Percentiles rank a stretch among this genome's conserved stretches.
Evolutionary conservation across 169 alveolate species (phyloP).

Genomic region (Cryptosporidium tyzzeri): DNA sequence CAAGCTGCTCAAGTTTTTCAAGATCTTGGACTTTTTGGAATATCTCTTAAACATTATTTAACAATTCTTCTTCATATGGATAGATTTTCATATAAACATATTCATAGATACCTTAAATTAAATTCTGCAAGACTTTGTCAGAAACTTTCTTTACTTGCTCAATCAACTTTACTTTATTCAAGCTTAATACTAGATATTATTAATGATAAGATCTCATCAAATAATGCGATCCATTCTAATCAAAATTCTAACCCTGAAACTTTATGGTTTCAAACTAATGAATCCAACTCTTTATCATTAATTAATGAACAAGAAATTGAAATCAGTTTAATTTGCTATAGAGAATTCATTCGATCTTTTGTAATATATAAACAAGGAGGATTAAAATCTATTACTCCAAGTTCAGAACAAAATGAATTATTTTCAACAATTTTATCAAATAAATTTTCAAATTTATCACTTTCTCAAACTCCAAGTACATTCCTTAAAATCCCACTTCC

Average conservation of each 20-base stretch:
- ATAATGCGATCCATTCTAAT: not conserved
- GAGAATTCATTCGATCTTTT: constrained; percentile 51
- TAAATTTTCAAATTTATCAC: not conserved
- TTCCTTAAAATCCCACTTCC: constrained; percentile 47
- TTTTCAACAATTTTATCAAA: not conserved
- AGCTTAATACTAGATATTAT: constrained; percentile 34
- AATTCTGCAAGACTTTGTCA: constrained; percentile 71
- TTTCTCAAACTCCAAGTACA: not conserved
- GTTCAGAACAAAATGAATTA: not conserved
- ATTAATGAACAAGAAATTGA: not conserved
- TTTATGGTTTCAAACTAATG: not conserved
- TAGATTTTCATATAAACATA: constrained; percentile 10
- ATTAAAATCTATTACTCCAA: not conserved
- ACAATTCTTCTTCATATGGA: not conserved
- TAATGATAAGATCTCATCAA: constrained; percentile 21
- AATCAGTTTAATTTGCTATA: constrained; percentile 26
- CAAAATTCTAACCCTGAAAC: not conserved
- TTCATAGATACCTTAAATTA: constrained; percentile 28
- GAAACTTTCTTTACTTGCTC: constrained; percentile 54
- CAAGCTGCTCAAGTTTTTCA: constrained; percentile 66
- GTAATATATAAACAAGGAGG: not conserved
- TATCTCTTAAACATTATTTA: constrained; percentile 33
- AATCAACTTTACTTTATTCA: constrained; percentile 11
- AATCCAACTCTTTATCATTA: not conserved
- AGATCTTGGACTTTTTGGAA: constrained; percentile 10